Base-by-base conservation (phyloP, 2,329 filamentous ascomycete genomes). In the Zopfia rhizophila region DNA sequence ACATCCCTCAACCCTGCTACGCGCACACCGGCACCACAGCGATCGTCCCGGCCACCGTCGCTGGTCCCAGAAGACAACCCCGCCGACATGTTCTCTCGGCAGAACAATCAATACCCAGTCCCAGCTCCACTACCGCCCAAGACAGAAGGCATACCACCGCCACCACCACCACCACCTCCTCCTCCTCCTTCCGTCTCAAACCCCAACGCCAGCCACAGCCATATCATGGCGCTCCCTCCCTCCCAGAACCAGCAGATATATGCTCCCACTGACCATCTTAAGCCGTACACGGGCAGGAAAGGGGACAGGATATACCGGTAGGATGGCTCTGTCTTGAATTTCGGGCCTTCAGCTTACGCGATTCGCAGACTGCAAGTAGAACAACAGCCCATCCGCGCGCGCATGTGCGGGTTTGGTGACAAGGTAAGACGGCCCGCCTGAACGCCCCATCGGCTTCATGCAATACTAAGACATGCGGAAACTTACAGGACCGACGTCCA, bases 381-480 rank as follows among this genome's bases (percentile, higher is more conserved):
- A 57, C 94, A 99, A 76, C 91, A 97, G 72, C 94, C 94, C 38
- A 82, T 90, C 62, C 86, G 94, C 62, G 94, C 94, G 56, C 89
- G 94, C 51, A 97, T 97, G 94, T 99, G 94, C 76, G 94, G 94
- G 6, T 99, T 97, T 75, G 94, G 94, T 53, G 94, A 99, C 78
- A 99, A 97, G 82, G 90, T 94, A 75, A 61, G 60, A 53, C 49
- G 18, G 37, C 40, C 31, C 45, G 40, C 50, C 36, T 44, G 39
- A 32, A 22, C 43, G 49, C 42, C 43, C 54, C 53, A 48, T 56
- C 48, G 18, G 25, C 40, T 29, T 50, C 53, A 48, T 53, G 32
- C 48, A 53, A 42, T 24, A 56, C 65, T 70, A 50, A 68, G 41
- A 63, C 56, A 58, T 54, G 52, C 48, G 52, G 38, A 47, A 48